Evolutionary conservation across 768 basidiomycete genomes (phyloP), one percentile per base, ranked within the genome.

Genomic region (Amanita subjunquillea): DNA sequence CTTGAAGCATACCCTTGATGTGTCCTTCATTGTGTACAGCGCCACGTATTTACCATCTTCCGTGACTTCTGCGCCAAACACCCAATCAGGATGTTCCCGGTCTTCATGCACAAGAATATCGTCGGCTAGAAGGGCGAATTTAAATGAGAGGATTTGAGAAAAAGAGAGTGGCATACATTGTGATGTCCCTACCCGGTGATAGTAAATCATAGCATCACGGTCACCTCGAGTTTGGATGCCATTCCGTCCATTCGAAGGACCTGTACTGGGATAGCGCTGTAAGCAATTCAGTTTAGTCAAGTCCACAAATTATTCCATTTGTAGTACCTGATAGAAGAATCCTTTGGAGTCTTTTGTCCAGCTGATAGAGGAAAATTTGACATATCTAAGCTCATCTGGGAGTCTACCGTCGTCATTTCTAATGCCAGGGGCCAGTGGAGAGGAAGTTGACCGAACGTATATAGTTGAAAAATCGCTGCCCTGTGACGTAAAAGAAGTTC

Each of bases 301-400:
- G 43, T 27, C 22, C 38, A 9, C 30, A n/a, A 12, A 46, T 17
- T 47, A 22, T 15, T 22, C 2, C 13, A 15, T 10, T 23, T 0
- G 20, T 40, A 55, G 27, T 57, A 72, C 73, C 72, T 90, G 88
- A 63, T 92, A 92, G 67, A 91, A 88, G 66, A 91, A 89, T 1
- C 90, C 89, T 55, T 80, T 82, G 51, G 80, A 83, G 65, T 91
- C 87, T 51, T 80, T 78, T 3, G 82, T 82, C 90, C 89, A 91
- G 25, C 72, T 70, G 40, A 90, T 73, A 9, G 70, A 65, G 0
- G 83, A 85, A 66, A 88, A 90, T 63, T 91, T 91, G 56, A 87
- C 85, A 61, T 78, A 85, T 51, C 82, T 76, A 50, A 91, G 66
- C 55, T 82, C 82, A 42, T 91, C 89, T 3, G 71, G 57, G 36